Evolutionary conservation across 495 filamentous ascomycete species (phyloP).

Genomic region (Tetracladium setigerum): DNA sequence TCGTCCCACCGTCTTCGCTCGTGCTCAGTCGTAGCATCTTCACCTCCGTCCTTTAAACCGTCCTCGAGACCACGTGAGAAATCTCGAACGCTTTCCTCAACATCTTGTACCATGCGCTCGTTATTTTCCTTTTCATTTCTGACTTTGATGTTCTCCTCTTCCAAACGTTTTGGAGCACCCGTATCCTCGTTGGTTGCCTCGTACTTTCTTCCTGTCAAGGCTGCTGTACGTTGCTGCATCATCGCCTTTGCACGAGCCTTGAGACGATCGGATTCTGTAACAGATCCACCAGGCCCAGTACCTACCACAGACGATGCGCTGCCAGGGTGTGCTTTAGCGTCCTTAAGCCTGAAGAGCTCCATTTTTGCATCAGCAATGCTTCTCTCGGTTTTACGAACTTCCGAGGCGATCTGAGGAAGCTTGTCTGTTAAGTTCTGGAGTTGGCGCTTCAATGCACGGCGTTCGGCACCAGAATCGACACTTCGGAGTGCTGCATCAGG

Average conservation of each 20-base stretch:
- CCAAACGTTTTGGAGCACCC: constrained; percentile 72
- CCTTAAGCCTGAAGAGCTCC: constrained; percentile 88
- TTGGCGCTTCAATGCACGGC: constrained; percentile 76
- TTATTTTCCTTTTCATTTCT: constrained; percentile 86
- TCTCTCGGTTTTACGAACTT: constrained; percentile 85
- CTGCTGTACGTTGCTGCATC: constrained; percentile 96
- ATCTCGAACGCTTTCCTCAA: constrained; percentile 93
- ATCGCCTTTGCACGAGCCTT: constrained; percentile 94
- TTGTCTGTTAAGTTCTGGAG: constrained; percentile 82
- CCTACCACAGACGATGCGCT: constrained; percentile 80
- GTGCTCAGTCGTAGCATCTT: constrained; percentile 63
- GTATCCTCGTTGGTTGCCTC: constrained; percentile 57
- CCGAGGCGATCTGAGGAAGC: constrained; percentile 84
- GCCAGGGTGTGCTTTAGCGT: constrained; percentile 86
- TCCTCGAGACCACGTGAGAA: constrained; percentile 79
- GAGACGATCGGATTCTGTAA: constrained; percentile 90
- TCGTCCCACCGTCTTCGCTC: constrained; percentile 95
- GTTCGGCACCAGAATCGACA: constrained; percentile 78
- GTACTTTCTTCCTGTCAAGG: constrained; percentile 75
- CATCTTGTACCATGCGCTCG: constrained; percentile 90
- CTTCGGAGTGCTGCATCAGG: constrained; percentile 68
- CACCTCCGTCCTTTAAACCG: constrained; percentile 73
- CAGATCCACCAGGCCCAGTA: constrained; percentile 81
- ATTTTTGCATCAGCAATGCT: constrained; percentile 86
- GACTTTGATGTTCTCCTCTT: constrained; percentile 76